These are phyloP conservation scores for Scedosporium boydii DNA, from an alignment of 2,329 filamentous ascomycete species.

Conservation along the genomic window DNA sequence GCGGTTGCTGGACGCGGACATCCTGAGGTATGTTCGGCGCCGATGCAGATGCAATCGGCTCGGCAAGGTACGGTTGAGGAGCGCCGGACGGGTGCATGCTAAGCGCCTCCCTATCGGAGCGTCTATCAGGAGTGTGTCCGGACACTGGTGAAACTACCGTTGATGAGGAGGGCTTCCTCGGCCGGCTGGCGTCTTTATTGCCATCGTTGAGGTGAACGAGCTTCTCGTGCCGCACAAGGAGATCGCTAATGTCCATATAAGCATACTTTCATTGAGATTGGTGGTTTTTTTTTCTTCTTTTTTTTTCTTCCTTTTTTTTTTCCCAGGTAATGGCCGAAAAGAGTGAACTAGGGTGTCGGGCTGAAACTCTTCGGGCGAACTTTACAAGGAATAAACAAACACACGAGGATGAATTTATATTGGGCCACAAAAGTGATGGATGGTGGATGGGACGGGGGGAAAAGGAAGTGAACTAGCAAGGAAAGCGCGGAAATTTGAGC, in stretches of 20 bases:
- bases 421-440: background rate
- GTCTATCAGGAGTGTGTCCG: slow-evolving; percentile 26
- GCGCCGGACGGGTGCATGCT: slow-evolving; percentile 23
- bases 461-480: background rate
- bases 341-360: slow-evolving; percentile 8
- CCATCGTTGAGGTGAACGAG: slow-evolving; percentile 54
- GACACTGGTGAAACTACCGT: background rate
- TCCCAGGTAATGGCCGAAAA: background rate
- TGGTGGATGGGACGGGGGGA: background rate
- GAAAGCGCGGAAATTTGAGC: slow-evolving; percentile 4
- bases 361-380: background rate
- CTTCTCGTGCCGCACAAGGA: slow-evolving; percentile 55
- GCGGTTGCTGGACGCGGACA: slow-evolving; percentile 29
- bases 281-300: slow-evolving; percentile 15
- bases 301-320: slow-evolving; percentile 16
- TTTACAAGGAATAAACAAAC: background rate
- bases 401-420: background rate
- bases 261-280: slow-evolving; percentile 15
- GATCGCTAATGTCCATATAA: slow-evolving; percentile 56
- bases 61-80: slow-evolving; percentile 10
- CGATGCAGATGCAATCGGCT: slow-evolving; percentile 14
- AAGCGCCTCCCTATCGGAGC: slow-evolving; percentile 36
- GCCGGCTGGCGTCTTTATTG: slow-evolving; percentile 41
- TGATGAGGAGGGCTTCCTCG: slow-evolving; percentile 40
- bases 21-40: slow-evolving; percentile 25